phyloP scores from a whole-genome alignment of 192 early-diverging fungal genomes.

The Backusella parvicylindrica region DNA sequence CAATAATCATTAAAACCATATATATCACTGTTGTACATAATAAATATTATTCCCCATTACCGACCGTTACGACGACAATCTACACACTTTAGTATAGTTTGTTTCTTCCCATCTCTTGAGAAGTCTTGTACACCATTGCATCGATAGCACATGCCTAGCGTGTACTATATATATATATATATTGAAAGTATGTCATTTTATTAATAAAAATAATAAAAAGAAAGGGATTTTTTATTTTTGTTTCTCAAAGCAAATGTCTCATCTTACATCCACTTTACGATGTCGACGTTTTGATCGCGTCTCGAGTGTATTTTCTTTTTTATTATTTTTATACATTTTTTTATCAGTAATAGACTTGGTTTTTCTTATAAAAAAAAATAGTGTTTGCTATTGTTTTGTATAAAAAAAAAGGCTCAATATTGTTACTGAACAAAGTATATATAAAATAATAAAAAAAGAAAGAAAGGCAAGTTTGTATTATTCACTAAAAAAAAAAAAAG shows the following conservation, averaged over 20 bases:
- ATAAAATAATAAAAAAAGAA: too few relatives aligned
- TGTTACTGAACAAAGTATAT: too few relatives aligned
- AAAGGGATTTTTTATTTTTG: not conserved
- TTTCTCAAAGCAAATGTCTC: not conserved
- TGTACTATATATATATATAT: conserved; percentile 12
- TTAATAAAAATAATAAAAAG: not conserved
- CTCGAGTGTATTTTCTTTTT: not conserved
- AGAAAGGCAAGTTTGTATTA: too few relatives aligned
- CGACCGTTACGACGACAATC: conserved; percentile 50
- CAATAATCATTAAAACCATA: too few relatives aligned
- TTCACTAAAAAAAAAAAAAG: too few relatives aligned
- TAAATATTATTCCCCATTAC: conserved; percentile 7
- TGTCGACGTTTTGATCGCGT: not conserved
- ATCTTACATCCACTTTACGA: not conserved
- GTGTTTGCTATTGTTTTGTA: too few relatives aligned
- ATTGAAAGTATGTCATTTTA: not conserved
- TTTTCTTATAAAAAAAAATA: too few relatives aligned
- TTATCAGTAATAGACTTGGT: too few relatives aligned
- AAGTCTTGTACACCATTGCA: conserved; percentile 27
- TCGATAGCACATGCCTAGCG: conserved; percentile 23
- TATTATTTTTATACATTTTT: not conserved
- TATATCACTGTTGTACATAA: not conserved
- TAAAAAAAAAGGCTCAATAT: too few relatives aligned
- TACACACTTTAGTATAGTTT: conserved; percentile 39
- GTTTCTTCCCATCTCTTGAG: not conserved